Evolutionary conservation across 345 rosid species (phyloP), one percentile per base, ranked within the genome.

Genomic region (Sisymbrium irio): DNA sequence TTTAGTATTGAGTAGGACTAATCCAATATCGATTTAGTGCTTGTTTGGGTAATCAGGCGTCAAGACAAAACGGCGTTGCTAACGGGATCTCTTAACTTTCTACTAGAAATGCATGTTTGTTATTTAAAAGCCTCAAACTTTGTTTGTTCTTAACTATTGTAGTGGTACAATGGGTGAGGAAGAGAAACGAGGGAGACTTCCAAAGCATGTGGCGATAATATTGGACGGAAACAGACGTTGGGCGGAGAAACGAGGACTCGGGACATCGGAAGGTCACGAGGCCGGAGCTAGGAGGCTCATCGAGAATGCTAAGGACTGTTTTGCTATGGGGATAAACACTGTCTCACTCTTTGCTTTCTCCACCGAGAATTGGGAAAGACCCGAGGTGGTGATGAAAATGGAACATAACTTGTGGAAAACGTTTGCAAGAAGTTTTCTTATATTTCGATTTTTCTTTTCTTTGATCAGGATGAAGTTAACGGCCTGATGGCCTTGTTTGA

Each of bases 151-250:
- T 56, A n/a, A 14, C 5, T 15, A 5, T 47, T 32, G 57, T 50
- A 75, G 79, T 53, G 13, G 40, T 18, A 3, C 44, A 7, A 32
- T 41, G 15, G 53, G 60, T 7, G 65, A 49, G 22, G 73, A 39
- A 60, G 68, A 45, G 71, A 67, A 78, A 54, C 87, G 66, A 20
- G 81, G 75, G 45, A 53, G 64, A 51, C 62, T 89, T 84, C 96
- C 97, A 45, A 82, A 78, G 62, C 96, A 91, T 65, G 96, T 91
- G 63, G 91, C 97, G 37, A 71, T 89, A 25, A 85, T 91, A 54
- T 83, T 91, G 88, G 97, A 86, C 44, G 97, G 96, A 14, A 89
- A 85, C 67, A 87, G 76, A 30, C 73, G 93, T 72, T 91, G 93
- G 93, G 91, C 91, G 4, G 73, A 79, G 50, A 82, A 81, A 56